phyloP scores from a whole-genome alignment of 345 rosid genomes.

The Pistacia integerrima region DNA sequence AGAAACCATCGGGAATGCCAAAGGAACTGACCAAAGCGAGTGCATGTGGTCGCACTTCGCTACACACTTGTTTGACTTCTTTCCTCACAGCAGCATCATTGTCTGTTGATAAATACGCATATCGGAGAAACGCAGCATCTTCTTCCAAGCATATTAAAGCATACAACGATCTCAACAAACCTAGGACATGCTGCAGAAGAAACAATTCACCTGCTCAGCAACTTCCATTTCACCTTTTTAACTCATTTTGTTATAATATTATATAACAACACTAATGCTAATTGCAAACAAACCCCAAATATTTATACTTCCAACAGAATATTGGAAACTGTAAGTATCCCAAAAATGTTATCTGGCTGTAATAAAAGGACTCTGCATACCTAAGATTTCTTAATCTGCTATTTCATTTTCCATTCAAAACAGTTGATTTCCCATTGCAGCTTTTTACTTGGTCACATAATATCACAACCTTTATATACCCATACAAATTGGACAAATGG shows the following conservation, averaged over 20 bases:
- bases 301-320: not conserved
- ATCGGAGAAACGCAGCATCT: conserved; percentile 72
- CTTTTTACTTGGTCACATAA: not conserved
- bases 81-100: conserved; percentile 62
- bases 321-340: not conserved
- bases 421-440: not conserved
- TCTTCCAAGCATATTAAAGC: conserved; percentile 71
- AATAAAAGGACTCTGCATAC: not conserved
- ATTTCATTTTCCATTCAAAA: not conserved
- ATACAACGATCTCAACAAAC: conserved; percentile 67
- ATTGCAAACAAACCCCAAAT: not conserved
- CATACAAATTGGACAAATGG: not conserved
- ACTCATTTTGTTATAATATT: not conserved
- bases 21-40: conserved; percentile 75
- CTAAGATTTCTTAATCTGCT: not conserved
- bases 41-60: conserved; percentile 77
- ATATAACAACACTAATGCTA: not conserved
- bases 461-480: not conserved
- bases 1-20: conserved; percentile 75
- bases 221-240: not conserved
- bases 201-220: not conserved
- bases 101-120: conserved; percentile 64
- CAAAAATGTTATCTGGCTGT: not conserved
- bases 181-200: conserved; percentile 54
- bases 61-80: conserved; percentile 70